Evolutionary conservation across 2,329 filamentous ascomycete species (phyloP), one percentile per base, ranked within the genome.

Genomic region (Fusarium secorum): DNA sequence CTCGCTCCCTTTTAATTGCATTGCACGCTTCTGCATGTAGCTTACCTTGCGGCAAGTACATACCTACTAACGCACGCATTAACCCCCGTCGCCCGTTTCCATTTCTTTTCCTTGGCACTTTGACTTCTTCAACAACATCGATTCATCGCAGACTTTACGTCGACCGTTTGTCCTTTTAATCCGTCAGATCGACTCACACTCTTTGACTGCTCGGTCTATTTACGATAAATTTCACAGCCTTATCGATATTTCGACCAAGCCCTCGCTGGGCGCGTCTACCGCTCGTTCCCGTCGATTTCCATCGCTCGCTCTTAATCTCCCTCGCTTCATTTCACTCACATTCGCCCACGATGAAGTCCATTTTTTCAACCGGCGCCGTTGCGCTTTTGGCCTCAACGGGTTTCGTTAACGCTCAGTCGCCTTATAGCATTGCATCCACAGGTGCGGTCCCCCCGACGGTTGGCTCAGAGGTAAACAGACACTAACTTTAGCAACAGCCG

Each of bases 401-500:
- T 28, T 44, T 77, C 11, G 73, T 72, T 33, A 60, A 59, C 42
- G 76, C 76, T 13, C 72, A 76, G 54, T 66, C 60, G 18, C 69
- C 69, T 14, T 77, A 74, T 58, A 74, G 69, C 49, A 72, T 78
- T 60, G 75, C 72, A 46, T 60, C 51, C 44, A 66, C 55, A 57
- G 74, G 76, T 78, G 57, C 55, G 67, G 44, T 45, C 26, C 41
- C 32, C 22, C 28, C 44, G 38, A 60, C 46, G 15, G 22, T 35
- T 24, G 11, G 26, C 36, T 38, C 35, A 7, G n/a, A 48, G 35
- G 39, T 30, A 45, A 51, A 49, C 28, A 44, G 45, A 22, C n/a
- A 65, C 70, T 77, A 48, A 77, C 59, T 54, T 36, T 42, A 35
- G 26, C 51, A 33, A n/a, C 42, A 83, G 82, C 74, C 46, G 76